phyloP scores from a whole-genome alignment of 345 rosid genomes.

The Eucalyptus marginata region DNA sequence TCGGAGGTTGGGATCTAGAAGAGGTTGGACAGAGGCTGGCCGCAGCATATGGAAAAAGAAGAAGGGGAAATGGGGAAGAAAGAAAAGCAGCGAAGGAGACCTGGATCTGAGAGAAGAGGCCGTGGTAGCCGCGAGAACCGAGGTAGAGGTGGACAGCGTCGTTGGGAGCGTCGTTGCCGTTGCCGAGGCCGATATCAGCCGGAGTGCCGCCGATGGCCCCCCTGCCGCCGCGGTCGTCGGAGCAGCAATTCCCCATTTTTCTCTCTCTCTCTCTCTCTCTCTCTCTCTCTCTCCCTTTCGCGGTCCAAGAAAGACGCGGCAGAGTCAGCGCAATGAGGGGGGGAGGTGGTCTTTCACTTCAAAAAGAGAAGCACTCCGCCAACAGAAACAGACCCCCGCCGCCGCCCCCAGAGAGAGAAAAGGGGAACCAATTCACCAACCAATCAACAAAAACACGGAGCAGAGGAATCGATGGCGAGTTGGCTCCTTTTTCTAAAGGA shows the following conservation, averaged over 20 bases:
- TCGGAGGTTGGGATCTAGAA: background rate
- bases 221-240: conserved; percentile 55
- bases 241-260: conserved; percentile 77
- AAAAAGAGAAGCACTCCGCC: background rate
- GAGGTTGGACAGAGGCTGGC: background rate
- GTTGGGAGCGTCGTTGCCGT: conserved; percentile 17
- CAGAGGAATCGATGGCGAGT: background rate
- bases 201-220: conserved; percentile 48
- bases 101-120: conserved; percentile 83
- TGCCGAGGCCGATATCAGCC: conserved; percentile 4
- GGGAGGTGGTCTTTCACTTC: background rate
- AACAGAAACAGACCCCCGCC: background rate
- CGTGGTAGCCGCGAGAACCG: conserved; percentile 55
- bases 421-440: background rate
- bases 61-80: background rate
- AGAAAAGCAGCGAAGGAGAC: conserved; percentile 9
- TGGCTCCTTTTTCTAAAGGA: background rate
- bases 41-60: background rate
- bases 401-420: background rate
- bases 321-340: background rate
- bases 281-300: background rate
- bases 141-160: conserved; percentile 65
- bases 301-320: background rate
- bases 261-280: background rate
- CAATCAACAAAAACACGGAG: background rate